Conservation (phyloP, 345 rosid species). For the Corchorus olitorius region DNA sequence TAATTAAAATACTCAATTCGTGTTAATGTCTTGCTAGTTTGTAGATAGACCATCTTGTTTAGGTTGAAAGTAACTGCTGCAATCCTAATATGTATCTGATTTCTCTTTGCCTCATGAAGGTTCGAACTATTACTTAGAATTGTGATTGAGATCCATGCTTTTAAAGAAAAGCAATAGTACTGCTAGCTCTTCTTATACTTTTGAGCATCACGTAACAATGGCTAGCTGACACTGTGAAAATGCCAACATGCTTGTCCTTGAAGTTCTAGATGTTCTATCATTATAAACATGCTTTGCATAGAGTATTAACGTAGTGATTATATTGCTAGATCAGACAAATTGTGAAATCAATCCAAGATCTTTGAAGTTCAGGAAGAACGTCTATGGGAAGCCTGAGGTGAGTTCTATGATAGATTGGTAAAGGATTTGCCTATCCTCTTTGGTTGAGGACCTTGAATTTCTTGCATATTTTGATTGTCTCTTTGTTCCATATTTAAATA, state of each 20-base stretch:
- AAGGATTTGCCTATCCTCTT: neutral
- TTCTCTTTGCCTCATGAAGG: neutral
- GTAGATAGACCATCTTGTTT: neutral
- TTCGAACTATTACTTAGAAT: neutral
- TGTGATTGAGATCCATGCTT: neutral
- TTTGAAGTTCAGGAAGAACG: conserved; percentile 72
- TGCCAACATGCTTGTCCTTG: neutral
- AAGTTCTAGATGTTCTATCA: conserved; percentile 6
- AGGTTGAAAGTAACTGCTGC: neutral
- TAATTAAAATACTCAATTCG: neutral
- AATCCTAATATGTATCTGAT: neutral
- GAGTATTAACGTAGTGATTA: conserved; percentile 21
- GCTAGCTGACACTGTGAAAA: conserved; percentile 1
- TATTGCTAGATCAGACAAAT: conserved; percentile 58
- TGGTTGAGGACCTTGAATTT: neutral
- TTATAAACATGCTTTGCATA: neutral
- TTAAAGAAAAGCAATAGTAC: neutral
- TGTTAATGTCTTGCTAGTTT: neutral
- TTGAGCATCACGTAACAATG: neutral
- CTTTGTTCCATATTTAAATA: conserved; percentile 21
- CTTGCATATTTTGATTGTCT: neutral
- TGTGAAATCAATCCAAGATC: conserved; percentile 52
- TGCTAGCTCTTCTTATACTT: neutral
- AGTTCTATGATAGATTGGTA: conserved; percentile 19
- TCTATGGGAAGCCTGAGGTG: conserved; percentile 96